Percentiles rank a stretch among this genome's conserved stretches.
Conservation (phyloP, 345 rosid genomes). For the Syzygium oleosum region DNA sequence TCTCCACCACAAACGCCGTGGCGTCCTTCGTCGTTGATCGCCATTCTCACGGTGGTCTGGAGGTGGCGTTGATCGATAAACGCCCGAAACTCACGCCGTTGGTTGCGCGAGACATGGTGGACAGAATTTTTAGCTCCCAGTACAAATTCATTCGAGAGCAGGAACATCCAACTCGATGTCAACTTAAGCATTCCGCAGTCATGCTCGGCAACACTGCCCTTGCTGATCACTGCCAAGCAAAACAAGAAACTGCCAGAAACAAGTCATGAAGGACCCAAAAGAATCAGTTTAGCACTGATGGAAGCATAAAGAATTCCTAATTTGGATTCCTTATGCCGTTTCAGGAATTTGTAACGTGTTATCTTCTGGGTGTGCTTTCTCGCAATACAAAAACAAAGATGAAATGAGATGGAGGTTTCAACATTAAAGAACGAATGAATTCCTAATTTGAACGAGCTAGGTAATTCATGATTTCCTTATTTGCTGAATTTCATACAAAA, state of each 20-base stretch:
- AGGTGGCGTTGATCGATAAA: background rate
- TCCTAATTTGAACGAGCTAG: background rate
- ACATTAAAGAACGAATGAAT: background rate
- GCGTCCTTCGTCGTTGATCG: background rate
- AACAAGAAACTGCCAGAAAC: background rate
- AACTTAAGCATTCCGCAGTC: slow-evolving; percentile 41
- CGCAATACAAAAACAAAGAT: background rate
- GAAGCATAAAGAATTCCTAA: too few relatives aligned
- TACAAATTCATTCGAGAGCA: background rate
- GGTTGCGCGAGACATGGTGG: background rate
- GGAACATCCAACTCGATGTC: background rate
- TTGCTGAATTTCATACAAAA: background rate
- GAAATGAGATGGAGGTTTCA: background rate
- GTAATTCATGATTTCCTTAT: background rate
- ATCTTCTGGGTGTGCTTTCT: background rate
- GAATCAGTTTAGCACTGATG: background rate
- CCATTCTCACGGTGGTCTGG: background rate
- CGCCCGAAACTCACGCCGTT: background rate
- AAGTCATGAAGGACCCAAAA: background rate
- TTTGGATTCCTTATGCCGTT: background rate
- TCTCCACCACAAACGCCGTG: background rate
- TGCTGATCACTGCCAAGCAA: slow-evolving; percentile 58
- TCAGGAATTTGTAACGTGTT: background rate
- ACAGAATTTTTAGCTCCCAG: background rate
- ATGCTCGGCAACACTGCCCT: slow-evolving; percentile 58